phyloP scores from a whole-genome alignment of 2,329 filamentous ascomycete genomes.

The Alternaria alternata region DNA sequence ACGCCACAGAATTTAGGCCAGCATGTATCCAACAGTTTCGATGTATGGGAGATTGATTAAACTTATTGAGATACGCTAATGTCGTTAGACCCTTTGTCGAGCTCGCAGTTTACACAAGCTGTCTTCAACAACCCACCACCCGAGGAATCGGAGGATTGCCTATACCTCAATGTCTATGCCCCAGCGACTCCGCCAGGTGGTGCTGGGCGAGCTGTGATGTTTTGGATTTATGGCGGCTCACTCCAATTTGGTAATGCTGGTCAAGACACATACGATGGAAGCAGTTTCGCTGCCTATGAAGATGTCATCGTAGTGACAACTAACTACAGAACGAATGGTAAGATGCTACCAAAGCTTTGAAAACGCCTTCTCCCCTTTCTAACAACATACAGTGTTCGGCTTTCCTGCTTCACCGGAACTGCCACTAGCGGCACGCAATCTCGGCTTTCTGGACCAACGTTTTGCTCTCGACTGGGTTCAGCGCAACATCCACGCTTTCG shows the following conservation, averaged over 20 bases:
- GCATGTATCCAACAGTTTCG: slow-evolving; percentile 40
- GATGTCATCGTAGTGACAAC: slow-evolving; percentile 40
- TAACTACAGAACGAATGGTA: slow-evolving; percentile 45
- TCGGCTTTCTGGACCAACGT: slow-evolving; percentile 66
- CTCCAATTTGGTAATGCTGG: slow-evolving; percentile 35
- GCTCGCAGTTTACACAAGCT: slow-evolving; percentile 17
- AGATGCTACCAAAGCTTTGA: background rate
- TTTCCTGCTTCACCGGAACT: slow-evolving; percentile 36
- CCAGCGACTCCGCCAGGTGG: slow-evolving; percentile 30
- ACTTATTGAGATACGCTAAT: background rate
- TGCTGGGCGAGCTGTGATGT: slow-evolving; percentile 36
- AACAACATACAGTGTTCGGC: slow-evolving; percentile 35
- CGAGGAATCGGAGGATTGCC: slow-evolving; percentile 50
- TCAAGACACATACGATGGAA: slow-evolving; percentile 36
- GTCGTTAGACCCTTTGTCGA: slow-evolving; percentile 25
- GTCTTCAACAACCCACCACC: slow-evolving; percentile 38
- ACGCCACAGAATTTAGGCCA: slow-evolving; percentile 26
- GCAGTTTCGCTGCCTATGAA: slow-evolving; percentile 39
- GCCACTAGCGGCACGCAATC: slow-evolving; percentile 48
- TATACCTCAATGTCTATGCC: slow-evolving; percentile 51
- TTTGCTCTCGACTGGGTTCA: slow-evolving; percentile 63
- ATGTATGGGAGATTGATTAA: slow-evolving; percentile 17
- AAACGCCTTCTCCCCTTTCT: background rate
- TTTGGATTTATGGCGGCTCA: slow-evolving; percentile 44
- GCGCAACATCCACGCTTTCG: slow-evolving; percentile 59